These are phyloP conservation scores for Hyaloperonospora arabidopsidis DNA, from an alignment of 352 stramenopile species.

Conservation along the genomic window DNA sequence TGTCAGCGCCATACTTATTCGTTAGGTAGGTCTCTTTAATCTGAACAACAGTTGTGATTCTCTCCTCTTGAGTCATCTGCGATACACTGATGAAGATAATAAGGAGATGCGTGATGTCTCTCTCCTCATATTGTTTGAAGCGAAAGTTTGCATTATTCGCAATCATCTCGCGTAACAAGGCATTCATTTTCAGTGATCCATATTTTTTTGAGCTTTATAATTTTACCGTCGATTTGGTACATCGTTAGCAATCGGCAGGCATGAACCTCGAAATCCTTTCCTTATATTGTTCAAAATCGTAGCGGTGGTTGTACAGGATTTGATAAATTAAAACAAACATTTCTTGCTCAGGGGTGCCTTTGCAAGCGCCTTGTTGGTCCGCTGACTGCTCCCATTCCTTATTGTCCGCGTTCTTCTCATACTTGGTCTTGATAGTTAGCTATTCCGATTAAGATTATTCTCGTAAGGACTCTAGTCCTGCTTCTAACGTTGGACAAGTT, in stretches of 20 bases:
- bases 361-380: neutral
- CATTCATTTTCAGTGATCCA: neutral
- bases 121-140: neutral
- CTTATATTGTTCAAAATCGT: neutral
- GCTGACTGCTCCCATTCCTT: neutral
- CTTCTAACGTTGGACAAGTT: neutral
- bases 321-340: neutral
- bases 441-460: neutral
- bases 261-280: neutral
- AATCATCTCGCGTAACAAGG: neutral
- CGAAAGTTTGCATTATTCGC: neutral
- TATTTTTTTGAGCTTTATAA: neutral
- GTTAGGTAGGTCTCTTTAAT: neutral
- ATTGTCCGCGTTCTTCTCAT: neutral
- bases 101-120: neutral
- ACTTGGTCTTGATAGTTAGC: neutral
- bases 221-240: neutral
- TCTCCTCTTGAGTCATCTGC: neutral
- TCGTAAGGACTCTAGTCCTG: neutral
- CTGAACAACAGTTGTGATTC: neutral
- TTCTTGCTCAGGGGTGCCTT: neutral
- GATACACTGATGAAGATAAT: neutral
- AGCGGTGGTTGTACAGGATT: neutral
- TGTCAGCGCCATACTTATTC: neutral
- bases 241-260: neutral